phyloP scores from a whole-genome alignment of 257 asterid species.

The Nicotiana obtusifolia region DNA sequence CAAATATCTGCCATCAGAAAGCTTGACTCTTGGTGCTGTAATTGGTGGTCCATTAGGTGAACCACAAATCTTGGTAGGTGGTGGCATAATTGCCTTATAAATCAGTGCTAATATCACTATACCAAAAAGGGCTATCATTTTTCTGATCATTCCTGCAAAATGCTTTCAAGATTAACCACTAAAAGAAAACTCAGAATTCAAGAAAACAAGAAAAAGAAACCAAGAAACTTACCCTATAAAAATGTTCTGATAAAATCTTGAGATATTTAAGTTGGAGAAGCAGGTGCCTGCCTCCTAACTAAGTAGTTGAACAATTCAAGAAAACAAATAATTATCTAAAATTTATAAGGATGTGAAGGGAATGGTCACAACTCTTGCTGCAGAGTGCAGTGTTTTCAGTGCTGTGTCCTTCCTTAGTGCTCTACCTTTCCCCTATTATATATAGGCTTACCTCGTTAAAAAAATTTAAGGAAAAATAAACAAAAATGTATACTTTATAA shows the following conservation, averaged over 20 bases:
- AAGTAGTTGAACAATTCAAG: not conserved
- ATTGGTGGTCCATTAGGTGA: slow-evolving; percentile 58
- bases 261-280: not conserved
- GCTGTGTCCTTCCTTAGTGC: not conserved
- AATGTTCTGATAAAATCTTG: not conserved
- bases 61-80: slow-evolving; percentile 61
- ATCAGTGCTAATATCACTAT: slow-evolving; percentile 66
- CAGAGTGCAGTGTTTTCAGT: not conserved
- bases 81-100: slow-evolving; percentile 65
- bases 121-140: slow-evolving; percentile 42
- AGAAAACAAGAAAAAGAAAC: not conserved
- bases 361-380: not conserved
- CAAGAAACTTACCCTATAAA: not conserved
- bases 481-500: not conserved
- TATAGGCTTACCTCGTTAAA: not conserved
- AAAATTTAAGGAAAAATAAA: not conserved
- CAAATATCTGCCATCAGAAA: slow-evolving; percentile 74
- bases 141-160: slow-evolving; percentile 49
- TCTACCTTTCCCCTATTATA: not conserved
- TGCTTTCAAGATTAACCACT: not conserved
- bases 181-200: not conserved
- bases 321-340: not conserved
- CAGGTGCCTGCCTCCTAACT: not conserved
- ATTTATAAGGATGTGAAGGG: not conserved
- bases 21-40: slow-evolving; percentile 67